These are phyloP conservation scores for Dipteronia sinensis DNA, from an alignment of 345 rosid species.

Conservation along the genomic window DNA sequence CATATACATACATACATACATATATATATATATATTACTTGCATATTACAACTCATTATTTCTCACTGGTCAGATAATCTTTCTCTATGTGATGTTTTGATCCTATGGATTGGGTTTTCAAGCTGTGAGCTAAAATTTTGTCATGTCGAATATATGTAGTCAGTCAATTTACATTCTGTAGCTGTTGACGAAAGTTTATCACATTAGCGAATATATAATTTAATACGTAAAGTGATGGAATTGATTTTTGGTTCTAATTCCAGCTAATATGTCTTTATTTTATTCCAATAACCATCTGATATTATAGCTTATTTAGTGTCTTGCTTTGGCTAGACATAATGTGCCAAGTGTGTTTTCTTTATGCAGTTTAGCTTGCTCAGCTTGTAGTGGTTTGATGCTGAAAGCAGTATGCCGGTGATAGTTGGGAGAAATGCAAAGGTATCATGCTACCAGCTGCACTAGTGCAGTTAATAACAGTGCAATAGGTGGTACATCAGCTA, in stretches of 20 bases:
- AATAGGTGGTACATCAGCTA: constrained; percentile 72
- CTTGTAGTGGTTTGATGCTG: constrained; percentile 54
- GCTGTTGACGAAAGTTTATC: background rate
- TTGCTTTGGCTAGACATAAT: constrained; percentile 9
- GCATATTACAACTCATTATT: background rate
- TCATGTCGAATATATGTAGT: background rate
- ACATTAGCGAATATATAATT: constrained; percentile 3
- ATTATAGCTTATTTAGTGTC: background rate
- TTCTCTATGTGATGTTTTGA: background rate
- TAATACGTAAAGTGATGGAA: constrained; percentile 12
- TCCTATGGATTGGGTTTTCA: background rate
- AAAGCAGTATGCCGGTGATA: constrained; percentile 83
- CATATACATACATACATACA: too few relatives aligned
- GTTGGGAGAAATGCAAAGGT: constrained; percentile 99
- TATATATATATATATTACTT: background rate
- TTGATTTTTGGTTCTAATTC: background rate
- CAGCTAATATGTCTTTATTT: background rate
- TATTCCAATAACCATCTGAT: background rate
- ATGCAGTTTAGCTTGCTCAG: constrained; percentile 45
- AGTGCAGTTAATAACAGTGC: constrained; percentile 91
- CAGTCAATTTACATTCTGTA: background rate
- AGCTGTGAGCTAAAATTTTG: constrained; percentile 1
- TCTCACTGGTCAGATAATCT: constrained; percentile 1
- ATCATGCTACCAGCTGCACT: constrained; percentile 85
- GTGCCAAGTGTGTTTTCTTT: background rate